phyloP scores from a whole-genome alignment of 2,329 filamentous ascomycete genomes.

The Fusarium continuum region DNA sequence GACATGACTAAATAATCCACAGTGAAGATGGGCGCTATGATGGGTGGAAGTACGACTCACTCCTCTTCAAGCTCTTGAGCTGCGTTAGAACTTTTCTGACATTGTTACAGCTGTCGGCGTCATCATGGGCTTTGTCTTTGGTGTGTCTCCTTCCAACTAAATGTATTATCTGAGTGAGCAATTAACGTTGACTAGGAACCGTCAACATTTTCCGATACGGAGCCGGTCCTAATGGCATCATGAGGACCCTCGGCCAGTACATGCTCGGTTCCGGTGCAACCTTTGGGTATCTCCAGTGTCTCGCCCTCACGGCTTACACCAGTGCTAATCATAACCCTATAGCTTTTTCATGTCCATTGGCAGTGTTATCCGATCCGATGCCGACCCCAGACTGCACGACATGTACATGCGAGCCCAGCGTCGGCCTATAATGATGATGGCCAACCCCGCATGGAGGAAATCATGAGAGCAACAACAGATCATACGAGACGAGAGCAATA shows the following conservation, averaged over 20 bases:
- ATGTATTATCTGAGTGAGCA: background rate
- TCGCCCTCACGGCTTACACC: background rate
- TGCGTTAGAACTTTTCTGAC: conserved; percentile 44
- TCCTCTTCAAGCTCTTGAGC: background rate
- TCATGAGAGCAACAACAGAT: conserved; percentile 36
- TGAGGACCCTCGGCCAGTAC: conserved; percentile 94
- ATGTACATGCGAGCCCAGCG: conserved; percentile 79
- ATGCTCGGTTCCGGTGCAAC: conserved; percentile 96
- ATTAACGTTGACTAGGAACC: conserved; percentile 67
- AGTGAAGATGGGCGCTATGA: conserved; percentile 95
- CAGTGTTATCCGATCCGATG: conserved; percentile 92
- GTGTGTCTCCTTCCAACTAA: conserved; percentile 58
- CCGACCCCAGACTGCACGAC: conserved; percentile 77
- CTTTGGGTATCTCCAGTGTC: conserved; percentile 75
- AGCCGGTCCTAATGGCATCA: conserved; percentile 90
- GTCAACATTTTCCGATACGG: conserved; percentile 97
- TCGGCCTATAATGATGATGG: conserved; percentile 72
- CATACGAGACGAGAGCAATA: conserved; percentile 39
- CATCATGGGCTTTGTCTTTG: conserved; percentile 98
- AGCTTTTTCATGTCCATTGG: conserved; percentile 99
- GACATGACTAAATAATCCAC: conserved; percentile 28
- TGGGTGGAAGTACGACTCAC: conserved; percentile 87
- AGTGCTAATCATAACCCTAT: conserved; percentile 31
- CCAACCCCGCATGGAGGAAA: conserved; percentile 51
- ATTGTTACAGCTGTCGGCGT: conserved; percentile 79